phyloP scores from a whole-genome alignment of 2,329 filamentous ascomycete species.

The Ceratocystis cacaofunesta region DNA sequence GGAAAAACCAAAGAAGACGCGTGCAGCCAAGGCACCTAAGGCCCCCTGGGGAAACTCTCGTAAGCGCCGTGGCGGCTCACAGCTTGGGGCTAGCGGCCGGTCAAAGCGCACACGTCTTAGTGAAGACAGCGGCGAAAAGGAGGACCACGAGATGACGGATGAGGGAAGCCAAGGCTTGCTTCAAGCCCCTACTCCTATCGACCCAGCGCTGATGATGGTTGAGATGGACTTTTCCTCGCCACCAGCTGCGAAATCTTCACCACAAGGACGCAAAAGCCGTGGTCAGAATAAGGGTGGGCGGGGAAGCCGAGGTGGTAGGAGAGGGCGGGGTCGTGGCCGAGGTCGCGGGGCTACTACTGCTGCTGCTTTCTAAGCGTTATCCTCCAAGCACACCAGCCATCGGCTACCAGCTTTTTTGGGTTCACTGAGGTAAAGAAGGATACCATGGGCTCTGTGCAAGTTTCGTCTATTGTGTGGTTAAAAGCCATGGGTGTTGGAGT shows the following conservation, averaged over 20 bases:
- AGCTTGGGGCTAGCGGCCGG: background rate
- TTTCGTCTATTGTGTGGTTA: background rate
- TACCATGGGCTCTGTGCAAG: background rate
- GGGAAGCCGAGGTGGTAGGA: background rate
- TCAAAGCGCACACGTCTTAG: background rate
- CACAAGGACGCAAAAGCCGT: background rate
- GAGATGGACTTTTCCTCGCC: background rate
- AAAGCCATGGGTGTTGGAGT: slow-evolving; percentile 12
- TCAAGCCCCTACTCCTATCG: background rate
- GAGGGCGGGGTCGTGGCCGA: background rate
- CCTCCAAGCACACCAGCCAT: background rate
- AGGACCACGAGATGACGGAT: background rate
- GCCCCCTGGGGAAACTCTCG: background rate
- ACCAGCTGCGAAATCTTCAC: background rate
- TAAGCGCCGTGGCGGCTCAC: background rate
- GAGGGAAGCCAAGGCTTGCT: background rate
- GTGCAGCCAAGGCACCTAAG: background rate
- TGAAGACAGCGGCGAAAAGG: background rate
- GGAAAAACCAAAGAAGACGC: background rate
- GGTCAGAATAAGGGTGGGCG: background rate
- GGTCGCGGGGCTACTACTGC: background rate
- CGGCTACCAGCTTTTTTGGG: background rate
- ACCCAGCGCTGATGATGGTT: background rate
- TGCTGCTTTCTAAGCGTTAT: background rate
- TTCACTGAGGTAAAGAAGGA: background rate